Evolutionary conservation across 2,329 filamentous ascomycete genomes (phyloP).

Genomic region (Fusarium dlaminii): DNA sequence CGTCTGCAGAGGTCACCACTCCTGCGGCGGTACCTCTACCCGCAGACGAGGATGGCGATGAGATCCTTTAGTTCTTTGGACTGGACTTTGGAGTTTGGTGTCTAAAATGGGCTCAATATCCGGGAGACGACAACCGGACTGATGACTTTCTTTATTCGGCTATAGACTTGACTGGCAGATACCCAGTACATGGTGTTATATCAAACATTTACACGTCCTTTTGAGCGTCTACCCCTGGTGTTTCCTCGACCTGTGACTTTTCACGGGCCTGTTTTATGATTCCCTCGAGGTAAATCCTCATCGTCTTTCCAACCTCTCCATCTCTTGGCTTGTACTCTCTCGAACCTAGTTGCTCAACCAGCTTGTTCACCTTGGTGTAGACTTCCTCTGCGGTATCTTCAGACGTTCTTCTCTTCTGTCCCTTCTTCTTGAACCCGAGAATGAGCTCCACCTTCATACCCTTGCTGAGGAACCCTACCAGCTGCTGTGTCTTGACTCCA

Average conservation of each 20-base stretch:
- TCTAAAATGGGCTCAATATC: conserved; percentile 39
- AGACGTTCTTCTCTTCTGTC: conserved; percentile 65
- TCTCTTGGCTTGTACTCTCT: conserved; percentile 57
- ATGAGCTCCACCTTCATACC: conserved; percentile 80
- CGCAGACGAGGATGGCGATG: conserved; percentile 46
- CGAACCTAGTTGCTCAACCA: conserved; percentile 48
- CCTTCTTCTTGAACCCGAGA: conserved; percentile 70
- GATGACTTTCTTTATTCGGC: conserved; percentile 26
- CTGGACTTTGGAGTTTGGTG: conserved; percentile 41
- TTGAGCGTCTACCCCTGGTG: background rate
- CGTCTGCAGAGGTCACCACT: background rate
- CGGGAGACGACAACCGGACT: conserved; percentile 20
- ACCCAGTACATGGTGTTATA: conserved; percentile 37
- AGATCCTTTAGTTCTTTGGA: conserved; percentile 43
- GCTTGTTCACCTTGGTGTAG: conserved; percentile 54
- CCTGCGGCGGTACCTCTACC: conserved; percentile 15
- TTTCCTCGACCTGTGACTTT: background rate
- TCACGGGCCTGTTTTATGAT: conserved; percentile 23
- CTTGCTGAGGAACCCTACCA: conserved; percentile 75
- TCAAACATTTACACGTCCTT: conserved; percentile 1
- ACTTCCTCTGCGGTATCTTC: conserved; percentile 69
- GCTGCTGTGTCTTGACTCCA: conserved; percentile 72
- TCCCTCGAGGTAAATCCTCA: conserved; percentile 56
- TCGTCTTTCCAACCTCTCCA: conserved; percentile 56
- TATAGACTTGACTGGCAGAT: conserved; percentile 34